Percentiles rank a stretch among this genome's conserved stretches.
Conservation (phyloP, 163 green algal genomes). For the Volvox carteri region DNA sequence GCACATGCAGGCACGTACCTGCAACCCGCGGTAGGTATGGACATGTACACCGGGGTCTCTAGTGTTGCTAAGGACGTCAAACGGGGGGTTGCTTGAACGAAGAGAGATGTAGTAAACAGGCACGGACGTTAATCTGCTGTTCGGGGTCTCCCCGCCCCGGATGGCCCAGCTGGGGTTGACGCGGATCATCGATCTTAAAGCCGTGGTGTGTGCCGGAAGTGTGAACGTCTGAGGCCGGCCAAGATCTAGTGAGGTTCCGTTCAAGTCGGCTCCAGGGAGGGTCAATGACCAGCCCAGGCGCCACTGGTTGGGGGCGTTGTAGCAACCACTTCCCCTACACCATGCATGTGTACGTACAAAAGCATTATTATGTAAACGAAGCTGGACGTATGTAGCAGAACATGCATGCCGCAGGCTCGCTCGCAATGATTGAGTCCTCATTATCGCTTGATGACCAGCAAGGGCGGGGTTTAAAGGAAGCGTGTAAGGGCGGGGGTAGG, state of each 20-base stretch:
- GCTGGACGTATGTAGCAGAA: too few species aligned
- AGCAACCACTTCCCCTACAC: too few species aligned
- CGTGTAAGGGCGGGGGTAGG: too few species aligned
- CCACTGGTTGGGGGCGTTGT: too few species aligned
- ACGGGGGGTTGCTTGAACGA: background rate
- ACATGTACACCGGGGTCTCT: background rate
- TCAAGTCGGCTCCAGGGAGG: background rate
- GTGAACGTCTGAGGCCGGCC: background rate
- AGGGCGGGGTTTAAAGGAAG: too few species aligned
- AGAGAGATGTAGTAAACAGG: slow-evolving; percentile 23
- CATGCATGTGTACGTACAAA: too few species aligned
- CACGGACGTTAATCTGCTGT: background rate
- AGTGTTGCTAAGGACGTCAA: background rate
- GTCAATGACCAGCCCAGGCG: background rate
- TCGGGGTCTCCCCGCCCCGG: background rate
- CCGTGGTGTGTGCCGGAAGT: background rate
- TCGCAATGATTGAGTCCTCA: too few species aligned
- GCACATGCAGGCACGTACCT: background rate
- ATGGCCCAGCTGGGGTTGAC: background rate
- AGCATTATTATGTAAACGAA: too few species aligned
- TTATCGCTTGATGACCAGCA: too few species aligned
- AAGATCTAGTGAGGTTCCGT: background rate
- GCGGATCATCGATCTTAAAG: background rate
- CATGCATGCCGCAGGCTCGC: too few species aligned
- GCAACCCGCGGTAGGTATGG: background rate